Evolutionary conservation across 352 stramenopile species (phyloP).

Genomic region (Phytophthora syringae): DNA sequence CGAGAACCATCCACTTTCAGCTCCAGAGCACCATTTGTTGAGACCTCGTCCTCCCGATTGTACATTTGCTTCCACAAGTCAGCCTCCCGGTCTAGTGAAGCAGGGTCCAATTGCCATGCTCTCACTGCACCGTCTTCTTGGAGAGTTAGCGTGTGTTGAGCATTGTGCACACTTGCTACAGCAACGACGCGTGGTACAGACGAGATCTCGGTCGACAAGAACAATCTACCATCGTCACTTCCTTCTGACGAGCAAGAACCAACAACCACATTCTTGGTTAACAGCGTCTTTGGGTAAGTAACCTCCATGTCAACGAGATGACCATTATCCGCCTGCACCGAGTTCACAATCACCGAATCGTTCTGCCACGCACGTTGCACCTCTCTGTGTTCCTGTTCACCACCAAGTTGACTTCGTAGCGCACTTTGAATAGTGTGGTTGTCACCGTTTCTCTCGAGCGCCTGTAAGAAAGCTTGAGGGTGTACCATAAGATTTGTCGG

Average conservation of each 20-base stretch:
- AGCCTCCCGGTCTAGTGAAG: constrained; percentile 51
- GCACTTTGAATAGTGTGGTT: constrained; percentile 29
- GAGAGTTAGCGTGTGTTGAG: constrained; percentile 56
- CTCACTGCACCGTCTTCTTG: constrained; percentile 63
- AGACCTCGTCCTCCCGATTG: constrained; percentile 29
- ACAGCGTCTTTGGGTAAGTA: constrained; percentile 29
- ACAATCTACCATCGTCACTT: constrained; percentile 11
- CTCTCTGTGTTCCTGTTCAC: not conserved
- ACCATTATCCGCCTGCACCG: constrained; percentile 20
- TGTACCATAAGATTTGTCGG: constrained; percentile 42
- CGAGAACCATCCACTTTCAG: constrained; percentile 60
- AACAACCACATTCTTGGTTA: constrained; percentile 57
- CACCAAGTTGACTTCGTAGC: constrained; percentile 18
- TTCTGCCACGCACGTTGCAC: constrained; percentile 40
- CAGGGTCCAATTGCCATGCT: constrained; percentile 69
- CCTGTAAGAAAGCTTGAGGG: constrained; percentile 55
- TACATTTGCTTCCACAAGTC: constrained; percentile 78
- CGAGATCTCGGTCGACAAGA: not conserved
- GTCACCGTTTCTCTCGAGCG: constrained; percentile 9
- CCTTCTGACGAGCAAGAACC: not conserved
- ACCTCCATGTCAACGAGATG: constrained; percentile 51
- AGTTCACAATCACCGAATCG: constrained; percentile 33
- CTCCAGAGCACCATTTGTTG: constrained; percentile 26
- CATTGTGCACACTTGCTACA: constrained; percentile 38
- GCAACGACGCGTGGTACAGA: constrained; percentile 47